Percentiles rank a stretch among this genome's conserved stretches.
Conservation (phyloP, 768 basidiomycete genomes). For the Pisolithus microcarpus region DNA sequence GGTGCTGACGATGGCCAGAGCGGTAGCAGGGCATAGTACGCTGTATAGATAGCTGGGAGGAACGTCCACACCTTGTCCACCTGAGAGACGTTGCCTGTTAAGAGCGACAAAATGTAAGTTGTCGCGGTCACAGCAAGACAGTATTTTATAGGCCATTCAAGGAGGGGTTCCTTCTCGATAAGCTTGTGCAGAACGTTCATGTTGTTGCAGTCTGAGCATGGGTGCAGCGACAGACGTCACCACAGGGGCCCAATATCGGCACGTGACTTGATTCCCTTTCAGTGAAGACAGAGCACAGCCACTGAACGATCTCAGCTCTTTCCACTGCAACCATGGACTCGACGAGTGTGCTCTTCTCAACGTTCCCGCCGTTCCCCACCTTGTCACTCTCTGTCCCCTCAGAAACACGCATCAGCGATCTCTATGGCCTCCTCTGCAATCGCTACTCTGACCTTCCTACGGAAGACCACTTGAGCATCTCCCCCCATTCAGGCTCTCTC, state of each 20-base stretch:
- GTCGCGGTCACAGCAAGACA: conserved; percentile 40
- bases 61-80: conserved; percentile 83
- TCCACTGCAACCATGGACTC: conserved; percentile 30
- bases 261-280: background rate
- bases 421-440: conserved; percentile 38
- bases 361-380: conserved; percentile 56
- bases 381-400: conserved; percentile 40
- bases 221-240: background rate
- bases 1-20: conserved; percentile 36
- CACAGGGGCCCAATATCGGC: background rate
- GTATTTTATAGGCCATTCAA: conserved; percentile 60
- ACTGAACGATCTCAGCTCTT: background rate
- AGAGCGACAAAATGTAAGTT: conserved; percentile 53
- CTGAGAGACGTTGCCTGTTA: conserved; percentile 78
- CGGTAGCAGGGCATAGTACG: conserved; percentile 75
- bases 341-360: conserved; percentile 48
- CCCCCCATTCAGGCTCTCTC: conserved; percentile 31
- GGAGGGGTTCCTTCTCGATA: conserved; percentile 22
- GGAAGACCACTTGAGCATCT: conserved; percentile 35
- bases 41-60: conserved; percentile 73
- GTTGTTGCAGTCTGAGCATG: too few relatives aligned
- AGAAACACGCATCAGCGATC: conserved; percentile 32
- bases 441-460: conserved; percentile 44
- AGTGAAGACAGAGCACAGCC: background rate
- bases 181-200: too few relatives aligned